These are phyloP conservation scores for Pneumocystis murina DNA, from an alignment of 1,139 yeast species.

Conservation along the genomic window DNA sequence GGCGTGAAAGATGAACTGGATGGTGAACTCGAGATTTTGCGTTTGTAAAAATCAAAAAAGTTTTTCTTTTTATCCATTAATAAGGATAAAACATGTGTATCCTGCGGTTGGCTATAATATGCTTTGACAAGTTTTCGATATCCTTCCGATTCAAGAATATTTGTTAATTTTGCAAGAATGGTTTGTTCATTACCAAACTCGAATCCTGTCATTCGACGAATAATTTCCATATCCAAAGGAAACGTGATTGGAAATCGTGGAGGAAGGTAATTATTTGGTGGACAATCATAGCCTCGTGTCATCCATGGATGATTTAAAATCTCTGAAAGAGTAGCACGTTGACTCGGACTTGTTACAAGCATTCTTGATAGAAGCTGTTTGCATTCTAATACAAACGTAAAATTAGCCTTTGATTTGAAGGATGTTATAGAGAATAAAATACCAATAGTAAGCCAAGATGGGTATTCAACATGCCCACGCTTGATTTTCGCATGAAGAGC, in stretches of 20 bases:
- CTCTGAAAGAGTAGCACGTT: conserved; percentile 66
- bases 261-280: conserved; percentile 61
- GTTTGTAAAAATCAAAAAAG: conserved; percentile 19
- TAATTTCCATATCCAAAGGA: conserved; percentile 57
- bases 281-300: conserved; percentile 68
- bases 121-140: conserved; percentile 51
- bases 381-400: conserved; percentile 35
- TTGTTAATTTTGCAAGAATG: conserved; percentile 42
- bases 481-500: conserved; percentile 90
- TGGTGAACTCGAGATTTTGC: conserved; percentile 7
- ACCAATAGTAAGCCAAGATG: conserved; percentile 50
- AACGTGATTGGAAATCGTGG: conserved; percentile 55
- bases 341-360: conserved; percentile 78
- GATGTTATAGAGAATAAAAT: background rate
- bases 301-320: conserved; percentile 91
- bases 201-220: conserved; percentile 60
- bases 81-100: background rate
- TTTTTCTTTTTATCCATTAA: conserved; percentile 11
- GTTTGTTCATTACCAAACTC: conserved; percentile 62
- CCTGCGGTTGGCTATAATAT: conserved; percentile 36
- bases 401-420: background rate
- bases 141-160: conserved; percentile 47
- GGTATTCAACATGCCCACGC: conserved; percentile 84
- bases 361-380: conserved; percentile 69
- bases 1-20: conserved; percentile 10